Evolutionary conservation across 2,329 filamentous ascomycete species (phyloP), one percentile per base, ranked within the genome.

Genomic region (Acrocalymma vagum): DNA sequence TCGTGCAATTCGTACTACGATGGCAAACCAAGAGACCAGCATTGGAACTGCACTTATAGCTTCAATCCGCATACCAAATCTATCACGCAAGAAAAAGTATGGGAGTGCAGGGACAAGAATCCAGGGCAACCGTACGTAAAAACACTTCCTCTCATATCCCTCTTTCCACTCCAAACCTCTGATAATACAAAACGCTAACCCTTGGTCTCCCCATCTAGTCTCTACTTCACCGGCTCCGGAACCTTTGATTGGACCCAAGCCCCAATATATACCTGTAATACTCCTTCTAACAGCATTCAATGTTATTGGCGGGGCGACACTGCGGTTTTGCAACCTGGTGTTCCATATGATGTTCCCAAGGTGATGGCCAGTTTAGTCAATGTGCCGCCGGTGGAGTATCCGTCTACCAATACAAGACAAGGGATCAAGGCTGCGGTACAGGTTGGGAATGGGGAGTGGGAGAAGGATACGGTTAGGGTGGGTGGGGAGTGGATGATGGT

Each of bases 101-200:
- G 47, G 47, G 24, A 38, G 20, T 50, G 46, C 16, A 33, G 35
- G 3, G 46, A 50, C 17, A 45, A 50, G 35, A 40, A 50, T 26
- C 11, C 28, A 15, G n/a, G 25, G 10, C 6, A 22, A 23, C 41
- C 45, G 37, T 40, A 40, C 1, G 36, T 35, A n/a, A n/a, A n/a
- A n/a, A n/a, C n/a, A n/a, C n/a, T n/a, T n/a, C n/a, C n/a, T n/a
- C 9, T 8, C 6, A 6, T 9, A 14, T 7, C 22, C 5, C 9
- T 20, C 16, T n/a, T 17, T 20, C 11, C 15, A 6, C n/a, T n/a
- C 10, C 6, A 16, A n/a, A 11, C 29, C n/a, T 20, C 7, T 20
- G 13, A 14, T 37, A 14, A 26, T 13, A 20, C 8, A 6, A 11
- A 20, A 9, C 10, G n/a, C n/a, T n/a, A n/a, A n/a, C n/a, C n/a